These are phyloP conservation scores for Capsicum rhomboideum DNA, from an alignment of 257 asterid genomes.

Conservation along the genomic window DNA sequence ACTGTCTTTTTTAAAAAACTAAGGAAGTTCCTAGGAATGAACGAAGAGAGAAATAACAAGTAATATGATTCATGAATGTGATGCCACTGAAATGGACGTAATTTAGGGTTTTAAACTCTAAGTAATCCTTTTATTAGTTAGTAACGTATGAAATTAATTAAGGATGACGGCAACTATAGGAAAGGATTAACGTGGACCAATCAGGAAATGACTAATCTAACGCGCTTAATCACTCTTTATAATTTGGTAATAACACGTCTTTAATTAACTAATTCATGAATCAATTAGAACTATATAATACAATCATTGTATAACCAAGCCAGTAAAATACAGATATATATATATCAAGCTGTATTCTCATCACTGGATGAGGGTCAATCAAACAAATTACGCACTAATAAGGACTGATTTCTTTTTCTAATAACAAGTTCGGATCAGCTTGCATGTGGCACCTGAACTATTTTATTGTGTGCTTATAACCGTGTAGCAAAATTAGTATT, in stretches of 20 bases:
- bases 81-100: constrained; percentile 1
- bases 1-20: background rate
- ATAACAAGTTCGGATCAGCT: background rate
- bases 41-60: background rate
- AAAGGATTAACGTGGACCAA: background rate
- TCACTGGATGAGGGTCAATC: background rate
- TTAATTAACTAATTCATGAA: background rate
- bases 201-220: background rate
- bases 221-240: background rate
- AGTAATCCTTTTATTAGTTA: background rate
- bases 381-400: background rate
- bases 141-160: background rate
- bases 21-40: background rate
- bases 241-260: background rate
- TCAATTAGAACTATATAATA: background rate
- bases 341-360: background rate
- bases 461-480: background rate
- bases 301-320: background rate
- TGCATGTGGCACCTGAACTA: background rate
- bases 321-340: background rate
- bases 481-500: background rate
- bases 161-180: background rate
- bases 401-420: background rate
- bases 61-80: background rate
- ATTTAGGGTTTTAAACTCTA: background rate